A percentile compares a stretch with the other conserved stretches of the same genome.
Conservation (phyloP, 495 filamentous ascomycete species). For the Letharia columbiana region DNA sequence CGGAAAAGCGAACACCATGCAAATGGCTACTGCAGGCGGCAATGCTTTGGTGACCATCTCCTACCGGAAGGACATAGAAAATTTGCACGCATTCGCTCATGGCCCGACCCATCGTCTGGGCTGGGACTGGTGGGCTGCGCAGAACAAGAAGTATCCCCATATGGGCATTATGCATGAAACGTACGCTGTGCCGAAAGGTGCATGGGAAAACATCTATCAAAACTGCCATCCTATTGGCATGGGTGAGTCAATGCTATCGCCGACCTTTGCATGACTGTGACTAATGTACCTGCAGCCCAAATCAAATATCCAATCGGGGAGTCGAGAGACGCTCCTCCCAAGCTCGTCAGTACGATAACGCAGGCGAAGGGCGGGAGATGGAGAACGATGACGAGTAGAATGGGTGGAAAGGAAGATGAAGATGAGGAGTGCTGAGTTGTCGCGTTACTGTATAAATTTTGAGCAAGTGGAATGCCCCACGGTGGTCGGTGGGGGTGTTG, state of each 20-base stretch:
- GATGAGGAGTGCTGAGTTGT: neutral
- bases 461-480: neutral
- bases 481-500: neutral
- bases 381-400: conserved; percentile 20
- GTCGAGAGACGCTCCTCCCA: neutral
- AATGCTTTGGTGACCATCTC: conserved; percentile 25
- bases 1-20: conserved; percentile 7
- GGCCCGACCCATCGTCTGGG: conserved; percentile 35
- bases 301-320: conserved; percentile 5
- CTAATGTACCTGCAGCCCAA: conserved; percentile 7
- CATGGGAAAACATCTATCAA: conserved; percentile 41
- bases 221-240: conserved; percentile 29
- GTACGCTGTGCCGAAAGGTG: conserved; percentile 33
- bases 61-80: conserved; percentile 43
- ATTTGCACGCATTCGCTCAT: conserved; percentile 44
- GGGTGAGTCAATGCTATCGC: conserved; percentile 9
- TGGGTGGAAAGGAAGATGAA: conserved; percentile 16
- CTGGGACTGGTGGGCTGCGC: conserved; percentile 40
- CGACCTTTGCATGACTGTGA: neutral
- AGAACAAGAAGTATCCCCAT: conserved; percentile 33
- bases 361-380: conserved; percentile 18
- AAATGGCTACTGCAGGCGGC: conserved; percentile 9
- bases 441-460: neutral
- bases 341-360: conserved; percentile 14
- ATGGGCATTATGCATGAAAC: conserved; percentile 43